Evolutionary conservation across 805 yeast species (phyloP), one percentile per base, ranked within the genome.

Genomic region (Teunomyces atbi): DNA sequence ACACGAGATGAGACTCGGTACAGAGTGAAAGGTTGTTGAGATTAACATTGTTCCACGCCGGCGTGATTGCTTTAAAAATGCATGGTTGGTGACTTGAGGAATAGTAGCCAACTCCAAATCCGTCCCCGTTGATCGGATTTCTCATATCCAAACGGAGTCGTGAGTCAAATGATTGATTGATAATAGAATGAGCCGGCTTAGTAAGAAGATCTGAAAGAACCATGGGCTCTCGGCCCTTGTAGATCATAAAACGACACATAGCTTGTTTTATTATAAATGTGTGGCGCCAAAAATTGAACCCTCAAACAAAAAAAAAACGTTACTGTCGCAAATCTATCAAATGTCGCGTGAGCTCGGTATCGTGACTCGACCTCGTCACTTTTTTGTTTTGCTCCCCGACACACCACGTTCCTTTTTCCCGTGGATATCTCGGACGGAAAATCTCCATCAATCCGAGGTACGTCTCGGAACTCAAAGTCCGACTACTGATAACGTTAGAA

Each of bases 41-140:
- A 59, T 94, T 94, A 59, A 87, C 81, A 65, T 94, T 94, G 68
- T 94, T 94, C 99, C 99, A 94, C 0, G 97, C 96, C 0, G 99
- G 99, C 0, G 99, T 94, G 41, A 91, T 94, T 10, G 98, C 98
- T 56, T 89, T 84, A 71, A 88, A 94, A 2, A 90, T 78, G 65
- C 98, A 94, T 20, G 99, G 98, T 1, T 89, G 87, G 36, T 81
- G 79, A 35, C 55, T 57, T 10, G 63, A 51, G 6, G 70, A 58
- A 45, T 94, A 94, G 68, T 94, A 94, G 0, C 98, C 98, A 18
- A 94, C 92, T 1, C 99, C 99, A 65, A 94, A 94, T 0, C 99
- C 99, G 65, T 94, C 99, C 35, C 99, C 99, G 63, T 94, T 94
- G 55, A 94, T 89, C 1, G 99, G 98, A 44, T 96, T 81, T 53